A percentile compares a stretch with the other conserved stretches of the same genome.
These are phyloP conservation scores for Fusarium aywerte DNA, from an alignment of 2,329 filamentous ascomycete species.

Conservation along the genomic window DNA sequence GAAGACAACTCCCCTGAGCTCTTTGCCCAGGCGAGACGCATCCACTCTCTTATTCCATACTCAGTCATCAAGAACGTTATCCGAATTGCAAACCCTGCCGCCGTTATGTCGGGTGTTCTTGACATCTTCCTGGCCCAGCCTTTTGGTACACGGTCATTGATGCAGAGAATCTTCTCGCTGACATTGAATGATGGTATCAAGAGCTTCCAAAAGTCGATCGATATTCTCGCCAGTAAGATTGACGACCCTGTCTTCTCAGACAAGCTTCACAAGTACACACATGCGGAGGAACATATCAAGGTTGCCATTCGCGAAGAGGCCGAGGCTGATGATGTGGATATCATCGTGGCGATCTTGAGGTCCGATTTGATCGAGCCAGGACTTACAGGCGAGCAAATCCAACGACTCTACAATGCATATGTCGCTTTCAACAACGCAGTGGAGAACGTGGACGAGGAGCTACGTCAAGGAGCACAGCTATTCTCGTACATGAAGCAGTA, in stretches of 20 bases:
- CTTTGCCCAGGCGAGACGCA: constrained; percentile 92
- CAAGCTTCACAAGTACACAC: constrained; percentile 84
- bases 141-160: constrained; percentile 86
- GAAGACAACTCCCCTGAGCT: constrained; percentile 98
- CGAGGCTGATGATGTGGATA: constrained; percentile 76
- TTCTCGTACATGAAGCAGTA: constrained; percentile 96
- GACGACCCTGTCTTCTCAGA: constrained; percentile 81
- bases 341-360: constrained; percentile 85
- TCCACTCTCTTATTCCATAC: constrained; percentile 95
- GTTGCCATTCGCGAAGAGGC: constrained; percentile 79
- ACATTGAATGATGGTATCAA: constrained; percentile 91
- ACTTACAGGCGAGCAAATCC: constrained; percentile 79
- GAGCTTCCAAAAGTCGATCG: constrained; percentile 86
- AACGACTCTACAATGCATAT: constrained; percentile 90
- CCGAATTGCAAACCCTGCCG: constrained; percentile 92
- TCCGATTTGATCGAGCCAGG: constrained; percentile 80
- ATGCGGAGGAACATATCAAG: constrained; percentile 81
- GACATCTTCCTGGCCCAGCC: constrained; percentile 97
- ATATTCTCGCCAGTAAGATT: constrained; percentile 79
- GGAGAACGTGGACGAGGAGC: constrained; percentile 87
- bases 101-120: constrained; percentile 94
- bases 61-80: constrained; percentile 96
- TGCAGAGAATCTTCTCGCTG: constrained; percentile 94
- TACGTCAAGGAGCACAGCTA: constrained; percentile 88
- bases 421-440: constrained; percentile 96